A percentile compares a stretch with the other conserved stretches of the same genome.
phyloP scores from a whole-genome alignment of 2,329 filamentous ascomycete genomes.

The Dactylellina drechsleri region DNA sequence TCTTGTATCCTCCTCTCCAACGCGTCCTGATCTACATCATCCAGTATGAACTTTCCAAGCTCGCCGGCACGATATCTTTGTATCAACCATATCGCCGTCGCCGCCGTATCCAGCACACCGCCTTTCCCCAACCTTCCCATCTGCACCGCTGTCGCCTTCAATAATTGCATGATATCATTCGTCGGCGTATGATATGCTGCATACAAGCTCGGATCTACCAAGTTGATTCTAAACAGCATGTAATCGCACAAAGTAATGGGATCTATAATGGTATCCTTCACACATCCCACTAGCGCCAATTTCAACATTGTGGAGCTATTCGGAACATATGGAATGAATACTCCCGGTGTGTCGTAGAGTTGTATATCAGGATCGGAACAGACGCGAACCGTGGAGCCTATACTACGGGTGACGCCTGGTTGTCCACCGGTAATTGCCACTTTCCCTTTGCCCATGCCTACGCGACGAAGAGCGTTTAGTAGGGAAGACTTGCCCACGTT shows the following conservation, averaged over 20 bases:
- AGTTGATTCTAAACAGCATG: conserved; percentile 84
- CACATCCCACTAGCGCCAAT: conserved; percentile 86
- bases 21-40: conserved; percentile 74
- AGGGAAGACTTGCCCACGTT: conserved; percentile 96
- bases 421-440: conserved; percentile 84
- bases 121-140: conserved; percentile 81
- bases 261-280: conserved; percentile 87
- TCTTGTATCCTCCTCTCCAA: conserved; percentile 67
- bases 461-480: conserved; percentile 82
- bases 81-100: conserved; percentile 81
- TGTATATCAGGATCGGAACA: conserved; percentile 74
- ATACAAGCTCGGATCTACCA: conserved; percentile 72
- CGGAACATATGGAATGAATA: conserved; percentile 91
- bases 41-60: conserved; percentile 80
- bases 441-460: conserved; percentile 74
- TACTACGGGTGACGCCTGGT: conserved; percentile 87
- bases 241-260: conserved; percentile 86
- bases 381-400: conserved; percentile 84
- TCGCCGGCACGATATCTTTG: conserved; percentile 82
- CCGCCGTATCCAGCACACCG: conserved; percentile 75
- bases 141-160: conserved; percentile 75
- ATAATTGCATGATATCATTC: conserved; percentile 80
- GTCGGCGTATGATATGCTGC: conserved; percentile 74
- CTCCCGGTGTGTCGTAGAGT: conserved; percentile 89
- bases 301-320: conserved; percentile 92